These are phyloP conservation scores for Capsicum pubescens DNA, from an alignment of 257 asterid genomes.

Conservation along the genomic window DNA sequence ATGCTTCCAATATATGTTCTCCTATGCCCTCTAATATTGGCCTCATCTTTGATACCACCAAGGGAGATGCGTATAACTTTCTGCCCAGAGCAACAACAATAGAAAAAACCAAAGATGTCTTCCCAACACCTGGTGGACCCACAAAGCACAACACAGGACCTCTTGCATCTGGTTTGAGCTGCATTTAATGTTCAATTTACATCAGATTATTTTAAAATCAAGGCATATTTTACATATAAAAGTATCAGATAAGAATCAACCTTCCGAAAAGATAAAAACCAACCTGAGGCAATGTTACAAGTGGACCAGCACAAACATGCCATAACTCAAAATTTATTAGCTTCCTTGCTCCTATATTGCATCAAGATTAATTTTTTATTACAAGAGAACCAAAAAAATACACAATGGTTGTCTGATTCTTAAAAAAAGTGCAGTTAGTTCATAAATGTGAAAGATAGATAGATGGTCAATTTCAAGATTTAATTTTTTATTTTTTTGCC, in stretches of 20 bases:
- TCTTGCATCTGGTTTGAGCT: constrained; percentile 99
- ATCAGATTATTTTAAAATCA: background rate
- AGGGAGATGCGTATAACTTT: constrained; percentile 93
- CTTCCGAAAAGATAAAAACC: constrained; percentile 68
- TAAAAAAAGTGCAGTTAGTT: too few relatives aligned
- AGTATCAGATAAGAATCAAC: constrained; percentile 47
- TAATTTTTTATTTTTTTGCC: background rate
- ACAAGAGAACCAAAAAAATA: too few relatives aligned
- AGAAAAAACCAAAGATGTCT: constrained; percentile 97
- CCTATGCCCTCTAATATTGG: constrained; percentile 98
- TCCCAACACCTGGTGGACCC: constrained; percentile 99
- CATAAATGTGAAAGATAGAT: background rate
- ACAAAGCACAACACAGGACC: constrained; percentile 99
- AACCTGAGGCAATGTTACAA: constrained; percentile 82
- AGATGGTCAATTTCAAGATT: background rate
- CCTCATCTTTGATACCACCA: constrained; percentile 99
- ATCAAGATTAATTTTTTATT: constrained; percentile 13
- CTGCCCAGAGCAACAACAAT: constrained; percentile 97
- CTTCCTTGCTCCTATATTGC: constrained; percentile 55
- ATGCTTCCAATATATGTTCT: constrained; percentile 98
- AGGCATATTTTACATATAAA: background rate
- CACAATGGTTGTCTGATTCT: too few relatives aligned
- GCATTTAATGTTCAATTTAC: constrained; percentile 42
- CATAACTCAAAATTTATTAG: constrained; percentile 76
- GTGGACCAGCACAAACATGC: constrained; percentile 95